A percentile compares a stretch with the other conserved stretches of the same genome.
Conservation (phyloP, 202 grass and related monocot genomes). For the Brachypodium distachyon region DNA sequence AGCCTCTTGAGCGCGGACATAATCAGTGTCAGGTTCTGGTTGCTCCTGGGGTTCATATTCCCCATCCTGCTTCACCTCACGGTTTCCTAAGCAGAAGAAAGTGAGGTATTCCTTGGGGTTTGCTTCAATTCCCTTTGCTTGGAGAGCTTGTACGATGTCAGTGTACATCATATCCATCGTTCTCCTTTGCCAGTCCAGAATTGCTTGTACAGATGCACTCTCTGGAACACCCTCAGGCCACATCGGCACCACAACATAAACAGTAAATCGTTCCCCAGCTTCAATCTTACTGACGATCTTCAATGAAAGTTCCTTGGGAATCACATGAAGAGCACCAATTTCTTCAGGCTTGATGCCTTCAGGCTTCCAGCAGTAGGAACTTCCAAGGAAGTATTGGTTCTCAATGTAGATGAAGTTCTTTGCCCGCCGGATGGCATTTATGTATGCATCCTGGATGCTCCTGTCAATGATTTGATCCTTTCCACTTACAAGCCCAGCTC, state of each 20-base stretch:
- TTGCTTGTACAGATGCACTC: constrained; percentile 79
- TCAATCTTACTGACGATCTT: constrained; percentile 97
- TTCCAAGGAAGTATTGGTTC: constrained; percentile 97
- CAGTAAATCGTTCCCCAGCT: constrained; percentile 75
- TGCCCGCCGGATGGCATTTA: constrained; percentile 81
- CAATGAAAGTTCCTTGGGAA: constrained; percentile 82
- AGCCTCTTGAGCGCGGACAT: constrained; percentile 62
- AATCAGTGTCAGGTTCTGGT: constrained; percentile 67
- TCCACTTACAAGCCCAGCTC: constrained; percentile 81
- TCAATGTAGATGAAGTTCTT: constrained; percentile 98
- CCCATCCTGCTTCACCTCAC: constrained; percentile 70
- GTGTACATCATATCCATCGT: constrained; percentile 99
- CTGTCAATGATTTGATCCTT: constrained; percentile 98
- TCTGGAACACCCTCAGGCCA: constrained; percentile 96
- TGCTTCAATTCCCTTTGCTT: constrained; percentile 75
- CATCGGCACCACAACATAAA: constrained; percentile 94
- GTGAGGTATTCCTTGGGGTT: constrained; percentile 88
- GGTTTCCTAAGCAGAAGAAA: constrained; percentile 96
- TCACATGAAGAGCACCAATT: constrained; percentile 73
- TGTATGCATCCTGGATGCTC: constrained; percentile 96
- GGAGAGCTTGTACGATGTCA: constrained; percentile 70
- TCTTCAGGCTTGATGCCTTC: constrained; percentile 85
- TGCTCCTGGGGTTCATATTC: constrained; percentile 72
- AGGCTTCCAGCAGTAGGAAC: constrained; percentile 71
- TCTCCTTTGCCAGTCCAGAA: constrained; percentile 96